Evolutionary conservation across 306 rosid genomes (phyloP).

Genomic region (Malus domestica): ASM211411v1 NC_041795.1:36315001-36315500

Average conservation of each 20-base stretch:
- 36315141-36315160: no score
- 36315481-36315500: constrained; percentile 56
- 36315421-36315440: constrained; percentile 82
- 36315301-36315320: not conserved
- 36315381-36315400: constrained; percentile 57
- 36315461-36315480: constrained; percentile 88
- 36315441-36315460: constrained; percentile 79
- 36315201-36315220: constrained; percentile 36
- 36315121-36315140: no score
- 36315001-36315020: rapidly evolving
- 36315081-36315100: no score
- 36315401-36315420: constrained; percentile 72
- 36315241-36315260: constrained; percentile 14
- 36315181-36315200: constrained; percentile 3
- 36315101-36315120: no score
- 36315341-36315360: constrained; percentile 36
- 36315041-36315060: no score
- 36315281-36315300: constrained; percentile 6
- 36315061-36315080: no score
- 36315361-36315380: constrained; percentile 20
- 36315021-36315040: no score
- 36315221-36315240: constrained; percentile 62
- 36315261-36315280: constrained; percentile 1
- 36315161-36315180: not conserved
- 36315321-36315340: constrained; percentile 1